Evolutionary conservation across 305 asterid species (phyloP).

Genomic region (Fraxinus angustifolia): DNA sequence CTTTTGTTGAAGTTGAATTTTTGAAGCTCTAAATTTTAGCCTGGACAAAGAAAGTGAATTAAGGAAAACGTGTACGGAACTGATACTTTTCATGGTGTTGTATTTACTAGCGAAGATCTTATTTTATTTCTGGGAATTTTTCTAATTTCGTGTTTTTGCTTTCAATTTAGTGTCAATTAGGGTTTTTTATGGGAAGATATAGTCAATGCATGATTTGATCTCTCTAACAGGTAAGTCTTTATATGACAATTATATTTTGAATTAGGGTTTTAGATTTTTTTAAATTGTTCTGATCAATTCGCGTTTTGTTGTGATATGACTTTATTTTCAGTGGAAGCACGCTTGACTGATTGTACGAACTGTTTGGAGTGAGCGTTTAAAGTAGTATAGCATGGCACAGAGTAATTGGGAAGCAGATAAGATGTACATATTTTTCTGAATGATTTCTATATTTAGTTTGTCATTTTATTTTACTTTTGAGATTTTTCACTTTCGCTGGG

Average conservation of each 20-base stretch:
- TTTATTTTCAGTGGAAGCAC: constrained; percentile 27
- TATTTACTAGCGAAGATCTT: constrained; percentile 20
- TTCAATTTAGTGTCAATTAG: constrained; percentile 18
- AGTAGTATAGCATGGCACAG: constrained; percentile 67
- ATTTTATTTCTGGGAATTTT: constrained; percentile 2
- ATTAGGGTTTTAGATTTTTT: constrained; percentile 22
- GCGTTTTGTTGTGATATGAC: constrained; percentile 21
- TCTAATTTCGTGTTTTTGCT: constrained; percentile 17
- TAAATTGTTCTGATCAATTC: constrained; percentile 19
- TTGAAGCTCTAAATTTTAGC: background rate
- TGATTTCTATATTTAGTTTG: background rate
- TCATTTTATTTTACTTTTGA: background rate
- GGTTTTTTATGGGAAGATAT: constrained; percentile 35
- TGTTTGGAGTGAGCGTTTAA: constrained; percentile 22
- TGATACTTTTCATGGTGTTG: background rate
- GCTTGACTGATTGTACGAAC: constrained; percentile 18
- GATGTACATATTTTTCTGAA: constrained; percentile 50
- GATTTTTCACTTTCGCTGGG: background rate
- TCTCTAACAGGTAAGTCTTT: constrained; percentile 30
- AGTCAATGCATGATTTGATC: constrained; percentile 50
- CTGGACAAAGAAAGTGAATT: constrained; percentile 13
- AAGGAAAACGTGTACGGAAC: constrained; percentile 16
- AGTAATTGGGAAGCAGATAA: constrained; percentile 99
- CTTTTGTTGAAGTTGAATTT: background rate
- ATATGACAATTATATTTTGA: background rate